Evolutionary conservation across 2,329 filamentous ascomycete species (phyloP).

Genomic region (Trichoderma pleuroti): DNA sequence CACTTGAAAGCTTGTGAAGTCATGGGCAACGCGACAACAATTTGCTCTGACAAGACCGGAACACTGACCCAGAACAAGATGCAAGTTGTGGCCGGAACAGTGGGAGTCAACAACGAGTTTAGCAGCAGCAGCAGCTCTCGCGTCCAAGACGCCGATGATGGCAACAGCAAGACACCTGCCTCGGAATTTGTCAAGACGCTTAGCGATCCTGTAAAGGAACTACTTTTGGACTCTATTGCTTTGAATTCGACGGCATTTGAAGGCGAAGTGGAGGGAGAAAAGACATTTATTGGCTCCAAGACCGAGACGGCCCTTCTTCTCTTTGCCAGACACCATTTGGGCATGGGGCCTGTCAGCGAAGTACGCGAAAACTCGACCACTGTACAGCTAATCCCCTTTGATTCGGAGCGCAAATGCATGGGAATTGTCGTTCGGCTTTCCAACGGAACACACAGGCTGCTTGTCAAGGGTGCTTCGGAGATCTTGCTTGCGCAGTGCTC

Average conservation of each 20-base stretch:
- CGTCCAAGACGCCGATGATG: slow-evolving; percentile 20
- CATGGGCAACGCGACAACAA: slow-evolving; percentile 74
- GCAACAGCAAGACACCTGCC: slow-evolving; percentile 32
- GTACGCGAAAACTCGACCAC: slow-evolving; percentile 58
- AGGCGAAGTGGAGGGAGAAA: slow-evolving; percentile 63
- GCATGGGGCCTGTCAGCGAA: slow-evolving; percentile 62
- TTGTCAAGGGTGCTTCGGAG: slow-evolving; percentile 63
- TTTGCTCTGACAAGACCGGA: slow-evolving; percentile 67
- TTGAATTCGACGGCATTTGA: slow-evolving; percentile 74
- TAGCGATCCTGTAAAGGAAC: slow-evolving; percentile 44
- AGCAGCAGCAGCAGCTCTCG: slow-evolving; percentile 7
- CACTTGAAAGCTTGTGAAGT: slow-evolving; percentile 76
- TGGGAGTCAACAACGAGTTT: slow-evolving; percentile 56
- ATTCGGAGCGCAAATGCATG: slow-evolving; percentile 73
- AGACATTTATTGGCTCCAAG: slow-evolving; percentile 71
- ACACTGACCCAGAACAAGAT: slow-evolving; percentile 67
- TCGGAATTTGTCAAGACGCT: slow-evolving; percentile 48
- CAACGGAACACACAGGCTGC: slow-evolving; percentile 52
- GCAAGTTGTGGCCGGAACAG: slow-evolving; percentile 60
- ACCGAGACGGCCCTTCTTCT: slow-evolving; percentile 73
- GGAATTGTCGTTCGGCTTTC: slow-evolving; percentile 53
- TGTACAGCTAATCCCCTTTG: slow-evolving; percentile 69
- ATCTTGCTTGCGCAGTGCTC: slow-evolving; percentile 58
- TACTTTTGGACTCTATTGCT: slow-evolving; percentile 58
- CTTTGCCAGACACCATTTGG: slow-evolving; percentile 63